phyloP scores from a whole-genome alignment of 257 asterid species.

The Petrea volubilis region DNA sequence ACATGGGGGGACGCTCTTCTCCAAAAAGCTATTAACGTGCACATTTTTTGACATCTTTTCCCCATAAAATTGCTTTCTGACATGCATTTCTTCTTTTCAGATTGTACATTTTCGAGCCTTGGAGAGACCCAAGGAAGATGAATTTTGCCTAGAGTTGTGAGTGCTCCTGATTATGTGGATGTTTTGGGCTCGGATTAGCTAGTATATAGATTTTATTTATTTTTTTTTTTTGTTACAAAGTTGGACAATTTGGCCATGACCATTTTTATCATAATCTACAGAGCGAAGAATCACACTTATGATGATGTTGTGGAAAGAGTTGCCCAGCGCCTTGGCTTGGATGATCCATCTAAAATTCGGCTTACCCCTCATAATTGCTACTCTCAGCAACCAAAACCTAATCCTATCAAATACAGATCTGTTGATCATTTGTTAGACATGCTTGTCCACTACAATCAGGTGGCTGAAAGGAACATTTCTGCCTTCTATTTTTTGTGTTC shows the following conservation, averaged over 20 bases:
- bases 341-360: slow-evolving; percentile 89
- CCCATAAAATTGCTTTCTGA: not conserved
- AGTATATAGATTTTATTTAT: too few relatives aligned
- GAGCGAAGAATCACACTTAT: slow-evolving; percentile 88
- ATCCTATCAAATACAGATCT: slow-evolving; percentile 81
- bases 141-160: slow-evolving; percentile 89
- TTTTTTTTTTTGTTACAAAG: too few relatives aligned
- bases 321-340: slow-evolving; percentile 77
- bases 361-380: slow-evolving; percentile 98
- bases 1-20: not conserved
- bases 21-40: not conserved
- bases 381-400: slow-evolving; percentile 97
- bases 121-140: slow-evolving; percentile 95
- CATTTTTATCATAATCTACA: slow-evolving; percentile 36
- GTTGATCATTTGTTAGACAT: slow-evolving; percentile 87
- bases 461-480: slow-evolving; percentile 18
- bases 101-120: slow-evolving; percentile 86
- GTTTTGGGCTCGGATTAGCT: not conserved
- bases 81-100: slow-evolving; percentile 42
- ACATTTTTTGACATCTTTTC: not conserved
- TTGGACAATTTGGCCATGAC: not conserved
- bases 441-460: slow-evolving; percentile 99
- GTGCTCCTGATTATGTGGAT: slow-evolving; percentile 36
- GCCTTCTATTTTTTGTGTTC: not conserved
- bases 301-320: slow-evolving; percentile 95